Evolutionary conservation across 2,329 filamentous ascomycete genomes (phyloP), one percentile per base, ranked within the genome.

Genomic region (Fusarium proliferatum): DNA sequence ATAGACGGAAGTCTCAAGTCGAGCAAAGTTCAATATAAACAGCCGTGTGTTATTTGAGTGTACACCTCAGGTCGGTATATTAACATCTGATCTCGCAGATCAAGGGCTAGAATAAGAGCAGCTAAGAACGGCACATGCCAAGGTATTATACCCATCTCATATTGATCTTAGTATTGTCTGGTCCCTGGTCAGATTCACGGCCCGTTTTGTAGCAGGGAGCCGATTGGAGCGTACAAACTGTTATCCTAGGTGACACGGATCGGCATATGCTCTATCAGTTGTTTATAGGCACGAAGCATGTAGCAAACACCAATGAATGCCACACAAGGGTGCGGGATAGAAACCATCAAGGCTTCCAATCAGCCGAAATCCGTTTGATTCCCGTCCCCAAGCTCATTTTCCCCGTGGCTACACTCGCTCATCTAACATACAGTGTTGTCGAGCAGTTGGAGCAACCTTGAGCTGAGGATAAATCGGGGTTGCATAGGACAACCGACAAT

Each of bases 141-240:
- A 55, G 45, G 56, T 69, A 68, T 75, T 66, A 75, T 76, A 75
- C 59, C 33, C 41, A 26, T 34, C 16, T 41, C 33, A 49, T 15
- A 34, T 23, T 23, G 19, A 41, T 63, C 39, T 58, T n/a, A 26
- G 39, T 49, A 13, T 21, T 46, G 41, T 28, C 58, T 48, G 42
- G 43, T 55, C 28, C 46, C 65, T 68, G 56, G 36, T 62, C 51
- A 67, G 62, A 57, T 65, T 63, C 58, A 73, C 74, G 39, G 38
- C 42, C 49, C 33, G 53, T 53, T 46, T 28, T 23, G 28, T 9
- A 59, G 21, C 64, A 57, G 34, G 60, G 61, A 38, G n/a, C 28
- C 49, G 16, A 38, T 23, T 60, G 49, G 61, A 46, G 48, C 42
- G 42, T 64, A 61, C 41, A 45, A 52, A 48, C 61, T 63, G 30